Evolutionary conservation across 2,329 filamentous ascomycete species (phyloP), one percentile per base, ranked within the genome.

Genomic region (Ceratocystis cubensis): DNA sequence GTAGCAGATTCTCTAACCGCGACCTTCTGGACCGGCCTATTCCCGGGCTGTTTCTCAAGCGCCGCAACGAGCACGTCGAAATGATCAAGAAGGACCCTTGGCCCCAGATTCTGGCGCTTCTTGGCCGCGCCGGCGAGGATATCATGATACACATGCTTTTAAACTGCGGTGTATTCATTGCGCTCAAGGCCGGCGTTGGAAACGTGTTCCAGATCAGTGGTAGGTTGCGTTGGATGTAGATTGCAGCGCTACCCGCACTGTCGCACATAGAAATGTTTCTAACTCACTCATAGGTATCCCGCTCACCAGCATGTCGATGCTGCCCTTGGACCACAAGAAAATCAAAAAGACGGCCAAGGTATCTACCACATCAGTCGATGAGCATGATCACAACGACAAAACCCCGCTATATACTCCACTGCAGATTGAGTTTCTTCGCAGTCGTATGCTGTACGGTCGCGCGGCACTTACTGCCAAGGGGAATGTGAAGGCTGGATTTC

Each of bases 121-220:
- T 97, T 10, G 94, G 93, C 0, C 81, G 81, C 68, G 84, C 84
- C 61, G 89, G 89, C 2, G 88, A 95, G 69, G 80, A 80, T 28
- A 85, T 93, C 68, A 90, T 96, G 83, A 81, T 89, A 64, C 82
- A 88, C 70, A 77, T 96, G 67, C 79, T 97, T 4, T 75, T 92
- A 1, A 84, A 94, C 69, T 89, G 87, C 73, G 88, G 88, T 5
- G 77, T 97, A 5, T 99, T 94, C 72, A 71, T 83, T 13, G 76
- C 82, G 3, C 75, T 95, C 10, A 76, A 83, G 48, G 78, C 78
- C 28, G 82, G 82, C 10, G 79, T 76, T 65, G 82, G 82, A 1
- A 91, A 90, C 71, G 87, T 88, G 72, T 84, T 85, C 71, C 93
- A 97, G 73, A 74, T 96, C 37, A 91, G 87, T 73, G 93, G 93